Percentiles rank a stretch among this genome's conserved stretches.
Evolutionary conservation across 495 filamentous ascomycete species (phyloP).

Genomic region (Penicillium crystallinum): DNA sequence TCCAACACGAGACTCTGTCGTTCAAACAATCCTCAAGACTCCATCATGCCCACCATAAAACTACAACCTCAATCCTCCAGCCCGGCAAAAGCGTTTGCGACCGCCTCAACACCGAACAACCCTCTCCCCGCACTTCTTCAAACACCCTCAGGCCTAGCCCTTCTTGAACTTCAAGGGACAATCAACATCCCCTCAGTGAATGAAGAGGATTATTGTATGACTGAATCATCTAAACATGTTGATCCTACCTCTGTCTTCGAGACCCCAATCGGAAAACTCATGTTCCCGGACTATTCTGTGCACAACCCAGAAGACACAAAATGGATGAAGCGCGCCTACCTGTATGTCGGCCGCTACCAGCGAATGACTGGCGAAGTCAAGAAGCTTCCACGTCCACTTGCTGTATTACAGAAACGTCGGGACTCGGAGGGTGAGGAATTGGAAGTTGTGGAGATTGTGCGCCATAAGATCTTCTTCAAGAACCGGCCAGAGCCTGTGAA

Average conservation of each 20-base stretch:
- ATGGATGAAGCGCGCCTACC: slow-evolving; percentile 85
- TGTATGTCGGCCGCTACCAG: slow-evolving; percentile 88
- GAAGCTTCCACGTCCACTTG: slow-evolving; percentile 72
- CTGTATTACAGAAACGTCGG: slow-evolving; percentile 50
- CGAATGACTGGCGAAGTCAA: slow-evolving; percentile 86
- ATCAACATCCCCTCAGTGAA: slow-evolving; percentile 54
- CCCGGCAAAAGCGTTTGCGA: not conserved
- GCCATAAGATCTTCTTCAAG: slow-evolving; percentile 85
- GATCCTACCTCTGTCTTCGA: slow-evolving; percentile 26
- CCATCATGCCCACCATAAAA: slow-evolving; percentile 42
- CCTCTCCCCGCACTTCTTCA: slow-evolving; percentile 80
- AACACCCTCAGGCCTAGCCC: slow-evolving; percentile 67
- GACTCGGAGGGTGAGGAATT: slow-evolving; percentile 41
- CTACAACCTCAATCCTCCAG: slow-evolving; percentile 22
- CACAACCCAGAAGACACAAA: slow-evolving; percentile 46
- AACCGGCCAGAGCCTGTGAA: slow-evolving; percentile 81
- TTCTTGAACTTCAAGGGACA: slow-evolving; percentile 85
- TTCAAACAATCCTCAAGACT: not conserved
- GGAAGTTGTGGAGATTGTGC: slow-evolving; percentile 80
- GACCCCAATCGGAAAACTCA: slow-evolving; percentile 64
- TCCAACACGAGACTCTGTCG: not conserved
- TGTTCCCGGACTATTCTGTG: slow-evolving; percentile 69
- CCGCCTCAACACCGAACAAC: slow-evolving; percentile 33
- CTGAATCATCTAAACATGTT: slow-evolving; percentile 3
- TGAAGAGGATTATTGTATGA: slow-evolving; percentile 17